Percentiles rank a stretch among this genome's conserved stretches.
Conservation (phyloP, 177 flowering plant species). For the Vitis hybrid region DNA sequence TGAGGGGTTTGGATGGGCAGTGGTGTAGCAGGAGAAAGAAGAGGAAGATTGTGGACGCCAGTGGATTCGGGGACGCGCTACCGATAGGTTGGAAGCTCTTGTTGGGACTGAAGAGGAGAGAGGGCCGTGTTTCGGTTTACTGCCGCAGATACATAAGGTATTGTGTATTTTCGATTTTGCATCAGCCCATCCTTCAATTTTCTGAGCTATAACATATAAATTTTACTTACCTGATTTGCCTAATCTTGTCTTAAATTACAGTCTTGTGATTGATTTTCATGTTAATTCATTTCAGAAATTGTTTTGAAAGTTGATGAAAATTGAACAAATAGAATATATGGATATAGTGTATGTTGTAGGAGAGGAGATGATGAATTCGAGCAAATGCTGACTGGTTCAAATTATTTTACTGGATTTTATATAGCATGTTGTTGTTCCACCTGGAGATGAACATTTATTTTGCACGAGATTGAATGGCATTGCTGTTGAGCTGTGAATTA, state of each 20-base stretch:
- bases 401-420: background rate
- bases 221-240: too few relatives aligned
- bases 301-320: too few relatives aligned
- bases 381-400: background rate
- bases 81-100: constrained; percentile 64
- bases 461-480: background rate
- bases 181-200: background rate
- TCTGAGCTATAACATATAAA: too few relatives aligned
- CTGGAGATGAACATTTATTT: background rate
- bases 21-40: constrained; percentile 65
- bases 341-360: too few relatives aligned
- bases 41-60: constrained; percentile 58
- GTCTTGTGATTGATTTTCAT: too few relatives aligned
- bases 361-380: too few relatives aligned
- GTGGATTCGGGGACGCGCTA: constrained; percentile 41
- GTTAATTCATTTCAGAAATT: too few relatives aligned
- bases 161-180: background rate
- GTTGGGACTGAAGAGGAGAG: constrained; percentile 48
- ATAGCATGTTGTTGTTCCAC: too few relatives aligned
- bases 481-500: background rate
- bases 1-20: constrained; percentile 48
- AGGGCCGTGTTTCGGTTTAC: constrained; percentile 40
- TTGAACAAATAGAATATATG: too few relatives aligned
- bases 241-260: too few relatives aligned
- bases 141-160: constrained; percentile 60